phyloP scores from a whole-genome alignment of 2,329 filamentous ascomycete species.

The Botrytis pseudocinerea region DNA sequence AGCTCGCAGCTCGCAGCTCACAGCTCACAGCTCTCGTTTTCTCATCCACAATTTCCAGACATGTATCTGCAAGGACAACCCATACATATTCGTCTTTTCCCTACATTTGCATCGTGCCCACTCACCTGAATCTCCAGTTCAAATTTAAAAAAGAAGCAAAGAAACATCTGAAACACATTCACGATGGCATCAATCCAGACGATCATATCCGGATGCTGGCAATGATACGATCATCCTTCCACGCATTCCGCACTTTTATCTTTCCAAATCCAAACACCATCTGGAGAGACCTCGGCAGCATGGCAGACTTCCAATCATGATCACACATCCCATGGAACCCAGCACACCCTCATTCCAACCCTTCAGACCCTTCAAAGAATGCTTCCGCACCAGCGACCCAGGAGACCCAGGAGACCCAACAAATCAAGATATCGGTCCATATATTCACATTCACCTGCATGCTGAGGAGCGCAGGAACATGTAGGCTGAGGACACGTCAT shows the following conservation, averaged over 20 bases:
- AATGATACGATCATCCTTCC: neutral
- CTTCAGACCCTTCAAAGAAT: neutral
- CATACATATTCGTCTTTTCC: neutral
- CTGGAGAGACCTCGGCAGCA: neutral
- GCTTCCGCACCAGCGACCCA: neutral
- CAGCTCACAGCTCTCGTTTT: neutral
- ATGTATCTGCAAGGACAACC: slow-evolving; percentile 5
- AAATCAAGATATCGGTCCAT: neutral
- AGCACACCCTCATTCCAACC: neutral
- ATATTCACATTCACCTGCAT: slow-evolving; percentile 9
- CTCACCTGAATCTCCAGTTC: neutral
- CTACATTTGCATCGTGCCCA: neutral
- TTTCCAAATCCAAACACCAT: neutral
- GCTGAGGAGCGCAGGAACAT: slow-evolving; percentile 8
- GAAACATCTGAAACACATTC: neutral
- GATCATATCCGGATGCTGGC: slow-evolving; percentile 5
- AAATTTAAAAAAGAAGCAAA: neutral
- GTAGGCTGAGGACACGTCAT: slow-evolving; percentile 9
- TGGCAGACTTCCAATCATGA: neutral
- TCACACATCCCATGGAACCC: neutral
- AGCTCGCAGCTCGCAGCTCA: neutral
- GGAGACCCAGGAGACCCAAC: neutral
- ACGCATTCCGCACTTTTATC: neutral
- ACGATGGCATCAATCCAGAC: neutral
- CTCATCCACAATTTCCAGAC: neutral